Evolutionary conservation across 139 green algal genomes (phyloP).

Genomic region (Dunaliella primolecta): DNA sequence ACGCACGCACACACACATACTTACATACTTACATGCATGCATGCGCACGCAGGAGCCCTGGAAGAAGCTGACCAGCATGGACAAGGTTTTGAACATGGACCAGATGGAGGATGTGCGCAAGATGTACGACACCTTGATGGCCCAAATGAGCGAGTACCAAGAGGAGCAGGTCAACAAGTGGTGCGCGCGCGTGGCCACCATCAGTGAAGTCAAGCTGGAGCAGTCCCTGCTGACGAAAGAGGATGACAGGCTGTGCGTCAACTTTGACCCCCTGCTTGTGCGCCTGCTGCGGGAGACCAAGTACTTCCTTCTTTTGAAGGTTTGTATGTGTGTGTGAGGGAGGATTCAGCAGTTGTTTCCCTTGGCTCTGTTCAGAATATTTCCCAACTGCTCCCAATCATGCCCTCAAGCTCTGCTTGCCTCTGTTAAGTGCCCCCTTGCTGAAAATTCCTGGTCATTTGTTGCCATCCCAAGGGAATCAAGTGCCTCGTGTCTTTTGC

Average conservation of each 20-base stretch:
- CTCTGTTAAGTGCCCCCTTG: too few relatives aligned
- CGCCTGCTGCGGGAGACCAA: slow-evolving; percentile 82
- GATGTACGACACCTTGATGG: slow-evolving; percentile 58
- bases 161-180: slow-evolving; percentile 55
- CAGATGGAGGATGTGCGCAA: slow-evolving; percentile 56
- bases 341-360: too few relatives aligned
- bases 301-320: slow-evolving; percentile 81
- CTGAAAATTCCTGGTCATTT: too few relatives aligned
- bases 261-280: slow-evolving; percentile 88
- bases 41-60: slow-evolving; percentile 53
- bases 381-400: too few relatives aligned
- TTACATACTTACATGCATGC: neutral
- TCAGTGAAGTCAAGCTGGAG: slow-evolving; percentile 78
- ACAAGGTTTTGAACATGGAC: slow-evolving; percentile 61
- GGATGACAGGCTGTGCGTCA: slow-evolving; percentile 55
- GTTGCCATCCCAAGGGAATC: too few relatives aligned
- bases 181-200: slow-evolving; percentile 56
- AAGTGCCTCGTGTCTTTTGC: too few relatives aligned
- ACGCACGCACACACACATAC: neutral
- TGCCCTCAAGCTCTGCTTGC: too few relatives aligned
- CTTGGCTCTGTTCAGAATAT: too few relatives aligned
- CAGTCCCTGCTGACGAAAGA: slow-evolving; percentile 62
- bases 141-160: slow-evolving; percentile 65
- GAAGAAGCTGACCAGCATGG: slow-evolving; percentile 62
- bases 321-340: too few relatives aligned